phyloP scores from a whole-genome alignment of 345 rosid species.

The Mangifera indica region DNA sequence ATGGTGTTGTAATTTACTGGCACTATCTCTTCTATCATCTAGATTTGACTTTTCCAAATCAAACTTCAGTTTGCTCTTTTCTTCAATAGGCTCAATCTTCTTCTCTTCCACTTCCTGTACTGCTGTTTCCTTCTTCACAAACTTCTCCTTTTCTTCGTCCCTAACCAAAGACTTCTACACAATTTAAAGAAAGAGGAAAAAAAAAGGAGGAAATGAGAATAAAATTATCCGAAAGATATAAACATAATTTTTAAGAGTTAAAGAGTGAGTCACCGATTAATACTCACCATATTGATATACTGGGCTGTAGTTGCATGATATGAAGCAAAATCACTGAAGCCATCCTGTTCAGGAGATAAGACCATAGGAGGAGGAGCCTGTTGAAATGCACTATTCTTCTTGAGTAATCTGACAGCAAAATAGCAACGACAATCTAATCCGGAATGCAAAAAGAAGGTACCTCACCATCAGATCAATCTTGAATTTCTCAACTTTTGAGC shows the following conservation, averaged over 20 bases:
- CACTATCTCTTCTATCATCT: constrained; percentile 27
- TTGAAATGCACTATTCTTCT: constrained; percentile 19
- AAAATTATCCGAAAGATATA: background rate
- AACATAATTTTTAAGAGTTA: background rate
- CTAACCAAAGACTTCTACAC: constrained; percentile 25
- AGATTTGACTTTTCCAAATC: constrained; percentile 39
- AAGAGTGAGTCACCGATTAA: constrained; percentile 2
- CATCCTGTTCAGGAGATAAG: constrained; percentile 33
- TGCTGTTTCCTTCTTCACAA: constrained; percentile 22
- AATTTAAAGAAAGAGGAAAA: background rate
- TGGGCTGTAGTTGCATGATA: constrained; percentile 20
- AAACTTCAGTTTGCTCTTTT: constrained; percentile 30
- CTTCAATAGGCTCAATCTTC: constrained; percentile 13
- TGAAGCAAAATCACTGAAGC: constrained; percentile 19
- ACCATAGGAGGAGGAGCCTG: constrained; percentile 50
- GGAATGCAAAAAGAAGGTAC: constrained; percentile 21
- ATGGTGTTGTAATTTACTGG: constrained; percentile 18
- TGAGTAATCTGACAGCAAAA: constrained; percentile 31
- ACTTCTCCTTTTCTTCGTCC: constrained; percentile 17
- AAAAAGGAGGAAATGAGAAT: background rate
- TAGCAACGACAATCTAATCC: constrained; percentile 22
- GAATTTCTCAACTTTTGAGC: constrained; percentile 35
- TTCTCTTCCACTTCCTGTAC: constrained; percentile 20
- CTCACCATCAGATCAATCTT: constrained; percentile 67
- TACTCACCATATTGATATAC: constrained; percentile 24